A percentile compares a stretch with the other conserved stretches of the same genome.
Evolutionary conservation across 768 basidiomycete species (phyloP).

Genomic region (Boletus sensibilis): DNA sequence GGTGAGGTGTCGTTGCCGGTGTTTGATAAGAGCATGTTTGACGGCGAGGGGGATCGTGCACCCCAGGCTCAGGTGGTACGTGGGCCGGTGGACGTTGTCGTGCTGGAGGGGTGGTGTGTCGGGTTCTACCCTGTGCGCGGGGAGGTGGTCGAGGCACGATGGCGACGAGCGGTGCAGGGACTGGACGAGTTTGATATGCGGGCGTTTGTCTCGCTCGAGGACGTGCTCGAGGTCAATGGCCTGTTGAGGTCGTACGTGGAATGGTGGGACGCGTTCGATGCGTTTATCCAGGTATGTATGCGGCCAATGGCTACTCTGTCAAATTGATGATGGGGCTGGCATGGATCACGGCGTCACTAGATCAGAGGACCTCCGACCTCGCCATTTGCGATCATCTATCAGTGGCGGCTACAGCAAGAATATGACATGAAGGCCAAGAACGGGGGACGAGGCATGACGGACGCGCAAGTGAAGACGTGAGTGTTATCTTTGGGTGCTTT

Average conservation of each 20-base stretch:
- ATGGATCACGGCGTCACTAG: slow-evolving; percentile 20
- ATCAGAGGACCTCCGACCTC: slow-evolving; percentile 37
- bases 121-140: slow-evolving; percentile 71
- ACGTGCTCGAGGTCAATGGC: slow-evolving; percentile 64
- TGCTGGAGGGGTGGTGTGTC: slow-evolving; percentile 96
- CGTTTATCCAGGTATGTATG: slow-evolving; percentile 62
- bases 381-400: slow-evolving; percentile 62
- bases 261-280: slow-evolving; percentile 71
- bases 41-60: slow-evolving; percentile 83
- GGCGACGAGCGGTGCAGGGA: slow-evolving; percentile 36
- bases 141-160: slow-evolving; percentile 52
- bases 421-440: slow-evolving; percentile 82
- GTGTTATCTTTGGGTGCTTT: slow-evolving; percentile 3
- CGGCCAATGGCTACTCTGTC: background rate
- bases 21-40: slow-evolving; percentile 84
- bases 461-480: slow-evolving; percentile 65
- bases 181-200: slow-evolving; percentile 35
- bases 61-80: slow-evolving; percentile 42
- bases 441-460: slow-evolving; percentile 87
- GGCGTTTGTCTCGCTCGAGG: slow-evolving; percentile 43
- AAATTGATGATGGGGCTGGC: background rate
- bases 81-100: slow-evolving; percentile 70
- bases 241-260: slow-evolving; percentile 55
- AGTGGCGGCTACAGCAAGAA: slow-evolving; percentile 90
- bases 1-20: slow-evolving; percentile 57